A percentile compares a stretch with the other conserved stretches of the same genome.
These are phyloP conservation scores for Paecilomyces variotii DNA, from an alignment of 2,329 filamentous ascomycete genomes.

Conservation along the genomic window DNA sequence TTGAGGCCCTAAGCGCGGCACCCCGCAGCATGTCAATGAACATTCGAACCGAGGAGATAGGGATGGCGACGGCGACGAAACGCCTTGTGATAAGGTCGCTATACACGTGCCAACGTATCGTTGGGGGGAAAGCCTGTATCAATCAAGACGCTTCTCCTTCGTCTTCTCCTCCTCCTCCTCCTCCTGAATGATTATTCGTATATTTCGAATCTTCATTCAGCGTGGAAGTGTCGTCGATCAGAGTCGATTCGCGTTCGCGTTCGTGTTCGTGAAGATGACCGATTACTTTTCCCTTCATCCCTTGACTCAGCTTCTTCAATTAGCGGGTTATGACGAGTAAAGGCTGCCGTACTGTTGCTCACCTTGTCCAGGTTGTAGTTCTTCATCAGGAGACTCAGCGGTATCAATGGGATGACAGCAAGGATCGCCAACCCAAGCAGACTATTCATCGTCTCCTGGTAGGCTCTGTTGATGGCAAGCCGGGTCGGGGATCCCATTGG, in stretches of 20 bases:
- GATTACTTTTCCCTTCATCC: constrained; percentile 8
- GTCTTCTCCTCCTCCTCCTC: background rate
- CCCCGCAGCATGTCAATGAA: background rate
- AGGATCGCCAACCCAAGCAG: constrained; percentile 49
- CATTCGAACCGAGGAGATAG: background rate
- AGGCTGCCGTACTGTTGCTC: constrained; percentile 1
- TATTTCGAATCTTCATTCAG: background rate
- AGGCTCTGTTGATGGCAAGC: constrained; percentile 54
- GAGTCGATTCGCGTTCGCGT: background rate
- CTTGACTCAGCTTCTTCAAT: constrained; percentile 19
- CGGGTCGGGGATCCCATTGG: constrained; percentile 49
- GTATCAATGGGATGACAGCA: constrained; percentile 49
- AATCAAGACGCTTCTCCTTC: background rate
- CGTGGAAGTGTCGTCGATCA: background rate
- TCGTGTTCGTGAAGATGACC: constrained; percentile 4
- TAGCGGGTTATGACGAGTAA: constrained; percentile 4
- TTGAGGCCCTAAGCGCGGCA: background rate
- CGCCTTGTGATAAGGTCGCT: background rate
- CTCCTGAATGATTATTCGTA: background rate
- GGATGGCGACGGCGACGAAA: background rate
- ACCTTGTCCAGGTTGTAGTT: constrained; percentile 51
- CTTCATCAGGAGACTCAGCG: constrained; percentile 48
- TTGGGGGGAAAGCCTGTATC: background rate
- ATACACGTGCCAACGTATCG: background rate
- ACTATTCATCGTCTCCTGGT: constrained; percentile 57